phyloP scores from a whole-genome alignment of 106 monocot species.

The Dendrobium nobile region DNA sequence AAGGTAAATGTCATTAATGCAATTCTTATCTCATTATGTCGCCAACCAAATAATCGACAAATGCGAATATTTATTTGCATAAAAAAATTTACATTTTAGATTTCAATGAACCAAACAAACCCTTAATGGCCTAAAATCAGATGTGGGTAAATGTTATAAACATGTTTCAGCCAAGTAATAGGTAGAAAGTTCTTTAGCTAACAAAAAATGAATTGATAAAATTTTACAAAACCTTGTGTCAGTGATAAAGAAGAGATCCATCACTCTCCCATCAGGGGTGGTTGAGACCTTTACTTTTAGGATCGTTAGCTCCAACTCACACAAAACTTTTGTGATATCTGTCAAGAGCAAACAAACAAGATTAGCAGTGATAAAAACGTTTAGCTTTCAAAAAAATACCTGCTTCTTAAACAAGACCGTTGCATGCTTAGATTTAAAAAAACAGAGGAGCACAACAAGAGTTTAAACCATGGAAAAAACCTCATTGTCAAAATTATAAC shows the following conservation, averaged over 20 bases:
- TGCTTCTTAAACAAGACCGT: not conserved
- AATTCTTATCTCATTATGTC: not conserved
- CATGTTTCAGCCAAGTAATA: not conserved
- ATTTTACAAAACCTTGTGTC: constrained; percentile 46
- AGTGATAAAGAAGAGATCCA: constrained; percentile 73
- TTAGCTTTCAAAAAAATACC: not conserved
- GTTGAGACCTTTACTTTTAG: constrained; percentile 71
- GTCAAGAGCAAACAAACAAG: constrained; percentile 10
- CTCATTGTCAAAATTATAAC: not conserved
- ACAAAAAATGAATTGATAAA: not conserved
- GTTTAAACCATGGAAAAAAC: not conserved
- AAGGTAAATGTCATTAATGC: not conserved
- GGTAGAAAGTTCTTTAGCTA: not conserved
- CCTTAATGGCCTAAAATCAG: not conserved
- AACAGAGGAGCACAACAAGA: not conserved
- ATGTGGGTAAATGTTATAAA: not conserved
- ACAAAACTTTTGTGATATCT: constrained; percentile 68
- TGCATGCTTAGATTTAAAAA: not conserved
- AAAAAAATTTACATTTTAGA: constrained; percentile 1
- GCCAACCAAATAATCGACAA: not conserved
- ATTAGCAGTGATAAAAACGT: not conserved
- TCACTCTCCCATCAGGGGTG: constrained; percentile 68
- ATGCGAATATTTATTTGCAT: not conserved
- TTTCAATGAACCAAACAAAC: not conserved
- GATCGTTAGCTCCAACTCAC: constrained; percentile 70